These are phyloP conservation scores for Globisporangium carolinianum DNA, from an alignment of 352 stramenopile genomes.

Conservation along the genomic window DNA sequence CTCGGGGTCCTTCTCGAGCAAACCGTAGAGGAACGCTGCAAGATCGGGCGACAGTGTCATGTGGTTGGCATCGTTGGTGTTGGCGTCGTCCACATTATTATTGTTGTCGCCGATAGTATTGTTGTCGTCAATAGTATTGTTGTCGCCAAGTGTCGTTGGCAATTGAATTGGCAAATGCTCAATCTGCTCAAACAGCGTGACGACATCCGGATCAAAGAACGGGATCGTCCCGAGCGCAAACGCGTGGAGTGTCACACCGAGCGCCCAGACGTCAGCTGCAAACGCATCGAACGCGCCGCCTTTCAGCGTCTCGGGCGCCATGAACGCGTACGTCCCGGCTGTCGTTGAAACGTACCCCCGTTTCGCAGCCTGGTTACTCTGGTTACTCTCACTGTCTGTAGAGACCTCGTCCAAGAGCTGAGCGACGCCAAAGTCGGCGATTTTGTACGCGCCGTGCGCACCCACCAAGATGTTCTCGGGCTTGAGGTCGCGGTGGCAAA, in stretches of 20 bases:
- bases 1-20: conserved; percentile 71
- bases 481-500: conserved; percentile 84
- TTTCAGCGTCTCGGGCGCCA: conserved; percentile 77
- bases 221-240: conserved; percentile 75
- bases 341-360: conserved; percentile 75
- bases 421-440: conserved; percentile 80
- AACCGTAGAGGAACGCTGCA: conserved; percentile 33
- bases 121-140: conserved; percentile 21
- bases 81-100: conserved; percentile 4
- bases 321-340: conserved; percentile 81
- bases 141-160: conserved; percentile 19
- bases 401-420: conserved; percentile 64
- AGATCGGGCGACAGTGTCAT: background rate
- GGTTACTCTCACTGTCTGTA: background rate
- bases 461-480: conserved; percentile 80
- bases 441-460: conserved; percentile 68
- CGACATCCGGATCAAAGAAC: conserved; percentile 78
- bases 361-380: conserved; percentile 18
- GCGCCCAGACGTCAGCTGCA: conserved; percentile 81
- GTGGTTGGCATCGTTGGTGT: too few relatives aligned
- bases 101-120: conserved; percentile 2
- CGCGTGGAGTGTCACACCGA: conserved; percentile 80
- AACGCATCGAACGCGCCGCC: conserved; percentile 75
- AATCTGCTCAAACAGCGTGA: conserved; percentile 81
- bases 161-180: conserved; percentile 46